A percentile compares a stretch with the other conserved stretches of the same genome.
Evolutionary conservation across 2,329 filamentous ascomycete species (phyloP).

Genomic region (Lasiodiplodia hormozganensis): DNA sequence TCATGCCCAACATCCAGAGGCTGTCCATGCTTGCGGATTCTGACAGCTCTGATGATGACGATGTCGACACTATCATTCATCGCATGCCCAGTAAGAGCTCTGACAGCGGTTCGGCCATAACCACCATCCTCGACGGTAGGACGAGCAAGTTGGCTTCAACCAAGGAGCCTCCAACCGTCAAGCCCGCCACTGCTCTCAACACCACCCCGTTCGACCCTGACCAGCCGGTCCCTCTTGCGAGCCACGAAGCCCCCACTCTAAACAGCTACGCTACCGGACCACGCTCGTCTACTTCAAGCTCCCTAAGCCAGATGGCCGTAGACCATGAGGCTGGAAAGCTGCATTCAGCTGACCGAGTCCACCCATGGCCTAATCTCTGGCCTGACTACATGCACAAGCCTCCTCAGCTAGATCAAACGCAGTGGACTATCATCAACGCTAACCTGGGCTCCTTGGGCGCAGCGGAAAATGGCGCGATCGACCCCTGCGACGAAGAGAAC

Average conservation of each 20-base stretch:
- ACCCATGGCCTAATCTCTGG: slow-evolving; percentile 25
- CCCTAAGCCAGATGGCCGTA: no score
- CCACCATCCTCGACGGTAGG: neutral
- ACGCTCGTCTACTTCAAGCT: neutral
- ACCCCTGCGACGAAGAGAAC: neutral
- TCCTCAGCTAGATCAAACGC: neutral
- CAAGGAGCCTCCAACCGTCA: neutral
- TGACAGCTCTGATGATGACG: neutral
- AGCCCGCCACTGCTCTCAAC: neutral
- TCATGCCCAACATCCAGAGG: slow-evolving; percentile 12
- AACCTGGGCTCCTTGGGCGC: neutral
- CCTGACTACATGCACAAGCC: neutral
- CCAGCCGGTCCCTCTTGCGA: neutral
- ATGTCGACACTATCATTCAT: neutral
- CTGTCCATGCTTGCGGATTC: neutral
- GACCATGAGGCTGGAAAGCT: neutral
- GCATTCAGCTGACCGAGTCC: neutral
- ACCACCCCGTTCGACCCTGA: neutral
- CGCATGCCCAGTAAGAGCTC: neutral
- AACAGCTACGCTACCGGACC: neutral
- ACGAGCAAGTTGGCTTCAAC: neutral
- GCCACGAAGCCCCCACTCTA: neutral
- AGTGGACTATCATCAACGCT: neutral
- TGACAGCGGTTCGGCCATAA: neutral
- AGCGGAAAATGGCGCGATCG: neutral